Percentiles rank a stretch among this genome's conserved stretches.
These are phyloP conservation scores for Arachnopeziza araneosa DNA, from an alignment of 2,329 filamentous ascomycete species.

Conservation along the genomic window DNA sequence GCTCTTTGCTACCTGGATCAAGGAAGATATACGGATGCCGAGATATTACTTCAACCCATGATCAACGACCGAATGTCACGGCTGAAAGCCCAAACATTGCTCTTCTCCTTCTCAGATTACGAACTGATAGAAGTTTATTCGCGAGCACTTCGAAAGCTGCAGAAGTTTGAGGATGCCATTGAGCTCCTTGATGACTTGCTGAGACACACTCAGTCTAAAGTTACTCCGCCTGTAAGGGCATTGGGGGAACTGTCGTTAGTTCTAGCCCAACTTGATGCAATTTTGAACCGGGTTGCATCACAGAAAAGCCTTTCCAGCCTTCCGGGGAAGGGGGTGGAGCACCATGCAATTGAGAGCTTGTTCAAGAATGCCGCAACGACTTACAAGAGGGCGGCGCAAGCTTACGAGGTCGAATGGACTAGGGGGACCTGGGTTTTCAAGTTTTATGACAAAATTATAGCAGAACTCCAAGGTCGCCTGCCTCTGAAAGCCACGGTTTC, in stretches of 20 bases:
- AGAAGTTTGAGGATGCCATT: not conserved
- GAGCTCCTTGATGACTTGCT: not conserved
- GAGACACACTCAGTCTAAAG: not conserved
- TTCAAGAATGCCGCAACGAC: not conserved
- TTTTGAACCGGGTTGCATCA: not conserved
- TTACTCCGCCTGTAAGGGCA: not conserved
- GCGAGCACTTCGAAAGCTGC: not conserved
- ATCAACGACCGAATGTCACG: not conserved
- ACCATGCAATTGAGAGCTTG: not conserved
- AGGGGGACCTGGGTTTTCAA: conserved; percentile 1
- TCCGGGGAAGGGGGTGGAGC: not conserved
- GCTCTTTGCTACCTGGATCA: not conserved
- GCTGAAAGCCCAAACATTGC: not conserved
- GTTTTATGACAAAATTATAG: not conserved
- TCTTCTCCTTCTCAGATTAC: not conserved
- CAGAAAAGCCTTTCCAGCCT: not conserved
- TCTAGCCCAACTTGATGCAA: no score
- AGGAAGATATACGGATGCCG: not conserved
- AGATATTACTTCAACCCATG: not conserved
- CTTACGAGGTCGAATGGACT: not conserved
- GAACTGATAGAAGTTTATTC: not conserved
- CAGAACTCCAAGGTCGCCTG: not conserved
- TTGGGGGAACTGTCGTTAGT: not conserved
- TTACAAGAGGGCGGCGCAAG: not conserved
- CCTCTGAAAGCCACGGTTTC: no score